Conservation (phyloP, 768 basidiomycete genomes). For the Tephrocybe sp. region DNA sequence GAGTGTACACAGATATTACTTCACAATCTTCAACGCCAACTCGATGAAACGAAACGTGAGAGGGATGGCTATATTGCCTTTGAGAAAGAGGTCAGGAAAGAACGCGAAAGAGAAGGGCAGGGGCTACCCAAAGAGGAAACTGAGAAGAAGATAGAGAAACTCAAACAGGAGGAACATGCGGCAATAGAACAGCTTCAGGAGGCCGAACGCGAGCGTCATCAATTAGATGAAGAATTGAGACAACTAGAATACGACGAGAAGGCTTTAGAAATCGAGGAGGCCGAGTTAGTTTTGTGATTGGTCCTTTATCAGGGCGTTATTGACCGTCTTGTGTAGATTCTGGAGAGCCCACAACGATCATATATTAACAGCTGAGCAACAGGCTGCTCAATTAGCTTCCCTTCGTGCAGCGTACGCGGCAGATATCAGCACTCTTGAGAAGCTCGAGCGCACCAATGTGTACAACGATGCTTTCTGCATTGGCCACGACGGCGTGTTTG, state of each 20-base stretch:
- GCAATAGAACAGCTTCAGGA: constrained; percentile 74
- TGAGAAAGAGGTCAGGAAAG: constrained; percentile 83
- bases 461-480: constrained; percentile 97
- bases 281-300: constrained; percentile 53
- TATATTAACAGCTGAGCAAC: constrained; percentile 60
- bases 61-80: constrained; percentile 93
- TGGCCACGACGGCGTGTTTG: constrained; percentile 92
- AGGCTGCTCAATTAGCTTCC: constrained; percentile 67
- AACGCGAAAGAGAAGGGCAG: constrained; percentile 71
- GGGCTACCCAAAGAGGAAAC: constrained; percentile 63
- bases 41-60: constrained; percentile 90
- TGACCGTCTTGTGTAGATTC: constrained; percentile 51
- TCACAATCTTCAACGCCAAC: constrained; percentile 68
- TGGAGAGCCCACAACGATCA: constrained; percentile 82
- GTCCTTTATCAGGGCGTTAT: background rate
- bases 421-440: constrained; percentile 75
- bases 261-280: constrained; percentile 78
- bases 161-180: constrained; percentile 66
- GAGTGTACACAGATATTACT: constrained; percentile 90
- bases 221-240: constrained; percentile 71
- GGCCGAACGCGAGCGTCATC: constrained; percentile 75
- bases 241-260: constrained; percentile 77
- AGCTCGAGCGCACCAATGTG: constrained; percentile 88
- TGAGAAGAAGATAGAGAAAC: constrained; percentile 69
- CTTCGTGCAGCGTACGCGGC: constrained; percentile 77